Evolutionary conservation across 306 rosid species (phyloP).

Genomic region (Pyrus betulifolia): DNA sequence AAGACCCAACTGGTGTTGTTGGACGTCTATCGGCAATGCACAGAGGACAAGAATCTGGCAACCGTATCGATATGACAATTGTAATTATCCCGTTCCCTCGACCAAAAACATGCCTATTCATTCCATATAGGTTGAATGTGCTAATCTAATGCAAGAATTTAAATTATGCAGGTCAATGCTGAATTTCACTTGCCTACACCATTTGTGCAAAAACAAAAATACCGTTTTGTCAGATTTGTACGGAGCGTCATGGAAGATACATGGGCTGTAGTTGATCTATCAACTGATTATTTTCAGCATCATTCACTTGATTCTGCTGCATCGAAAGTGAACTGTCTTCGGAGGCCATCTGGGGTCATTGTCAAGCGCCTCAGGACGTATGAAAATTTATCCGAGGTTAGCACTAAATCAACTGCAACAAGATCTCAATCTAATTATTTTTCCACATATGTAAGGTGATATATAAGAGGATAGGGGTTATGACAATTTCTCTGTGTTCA

Average conservation of each 20-base stretch:
- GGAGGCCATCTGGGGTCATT: constrained; percentile 29
- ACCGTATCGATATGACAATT: too few species aligned
- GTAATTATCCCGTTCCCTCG: too few species aligned
- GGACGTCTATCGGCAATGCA: not conserved
- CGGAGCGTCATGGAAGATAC: not conserved
- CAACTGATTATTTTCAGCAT: constrained; percentile 16
- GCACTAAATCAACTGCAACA: not conserved
- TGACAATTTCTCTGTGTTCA: not conserved
- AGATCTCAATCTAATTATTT: not conserved
- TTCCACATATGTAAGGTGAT: too few species aligned
- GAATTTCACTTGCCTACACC: constrained; percentile 20
- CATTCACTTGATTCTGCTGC: not conserved
- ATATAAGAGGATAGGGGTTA: not conserved
- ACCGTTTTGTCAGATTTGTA: constrained; percentile 16
- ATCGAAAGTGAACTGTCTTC: not conserved
- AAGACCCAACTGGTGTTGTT: not conserved
- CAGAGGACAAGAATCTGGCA: not conserved
- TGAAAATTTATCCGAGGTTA: constrained; percentile 18
- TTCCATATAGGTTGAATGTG: not conserved
- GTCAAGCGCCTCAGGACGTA: not conserved
- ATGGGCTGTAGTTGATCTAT: constrained; percentile 21
- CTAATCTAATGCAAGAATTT: not conserved
- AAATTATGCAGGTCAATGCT: constrained; percentile 13
- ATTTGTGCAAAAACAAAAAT: constrained; percentile 14
- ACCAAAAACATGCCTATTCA: too few species aligned